phyloP scores from a whole-genome alignment of 2,329 filamentous ascomycete genomes.

The Aspergillus puulaauensis region DNA sequence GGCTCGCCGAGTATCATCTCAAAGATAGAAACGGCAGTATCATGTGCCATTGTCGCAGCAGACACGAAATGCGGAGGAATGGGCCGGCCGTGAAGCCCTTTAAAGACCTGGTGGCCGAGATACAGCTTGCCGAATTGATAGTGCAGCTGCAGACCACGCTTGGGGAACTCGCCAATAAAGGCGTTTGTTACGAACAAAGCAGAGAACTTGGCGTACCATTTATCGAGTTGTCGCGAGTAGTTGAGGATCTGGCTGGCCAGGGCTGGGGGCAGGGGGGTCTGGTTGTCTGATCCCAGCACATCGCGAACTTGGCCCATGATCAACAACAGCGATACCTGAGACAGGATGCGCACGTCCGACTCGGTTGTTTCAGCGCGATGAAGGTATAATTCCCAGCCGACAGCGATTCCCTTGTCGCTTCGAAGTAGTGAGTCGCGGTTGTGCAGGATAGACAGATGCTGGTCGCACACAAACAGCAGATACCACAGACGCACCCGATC shows the following conservation, averaged over 20 bases:
- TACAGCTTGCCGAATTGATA: constrained; percentile 51
- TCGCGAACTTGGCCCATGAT: constrained; percentile 39
- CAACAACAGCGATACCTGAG: constrained; percentile 35
- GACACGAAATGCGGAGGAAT: constrained; percentile 34
- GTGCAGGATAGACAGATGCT: constrained; percentile 39
- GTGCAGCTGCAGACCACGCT: constrained; percentile 47
- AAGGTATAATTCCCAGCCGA: constrained; percentile 35
- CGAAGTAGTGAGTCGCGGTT: constrained; percentile 37
- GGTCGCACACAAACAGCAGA: constrained; percentile 37
- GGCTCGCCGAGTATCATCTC: constrained; percentile 38
- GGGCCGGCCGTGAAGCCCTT: constrained; percentile 39
- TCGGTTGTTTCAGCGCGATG: constrained; percentile 32
- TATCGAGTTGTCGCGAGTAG: constrained; percentile 29
- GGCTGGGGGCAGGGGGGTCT: constrained; percentile 24
- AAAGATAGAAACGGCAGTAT: constrained; percentile 39
- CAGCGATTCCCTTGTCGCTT: constrained; percentile 35
- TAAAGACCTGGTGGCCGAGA: constrained; percentile 48
- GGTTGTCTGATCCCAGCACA: constrained; percentile 32
- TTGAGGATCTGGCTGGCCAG: constrained; percentile 27
- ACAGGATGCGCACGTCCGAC: constrained; percentile 34
- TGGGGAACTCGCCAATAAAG: constrained; percentile 46
- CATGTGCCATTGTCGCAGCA: constrained; percentile 28
- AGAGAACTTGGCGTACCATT: constrained; percentile 29
- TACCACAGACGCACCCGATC: constrained; percentile 37
- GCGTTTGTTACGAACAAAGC: constrained; percentile 23